Evolutionary conservation across 176 grass and related monocot species (phyloP), one percentile per base, ranked within the genome.

Genomic region (Avena sativa): DNA sequence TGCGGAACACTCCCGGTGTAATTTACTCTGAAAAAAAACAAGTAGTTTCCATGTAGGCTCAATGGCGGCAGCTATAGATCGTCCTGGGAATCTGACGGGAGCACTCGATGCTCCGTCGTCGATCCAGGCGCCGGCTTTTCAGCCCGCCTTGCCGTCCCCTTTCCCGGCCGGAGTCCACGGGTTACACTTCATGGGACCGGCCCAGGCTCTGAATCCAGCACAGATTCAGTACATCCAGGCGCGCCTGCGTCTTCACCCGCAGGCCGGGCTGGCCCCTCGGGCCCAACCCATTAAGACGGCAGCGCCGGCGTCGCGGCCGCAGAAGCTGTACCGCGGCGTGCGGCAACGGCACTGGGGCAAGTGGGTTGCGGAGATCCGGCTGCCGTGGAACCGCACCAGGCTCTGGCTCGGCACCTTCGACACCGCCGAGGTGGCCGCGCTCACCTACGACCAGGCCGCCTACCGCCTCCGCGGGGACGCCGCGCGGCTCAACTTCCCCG

Each of bases 311-410:
- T 8, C 46, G 46, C 46, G 46, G 46, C 46, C 46, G 0, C 85
- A 92, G 25, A 98, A 98, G 87, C 81, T 98, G 43, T 98, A 95
- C 82, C 93, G 96, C 51, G 96, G 96, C 7, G 96, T 98, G 82
- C 69, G 96, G 74, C 93, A 98, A 87, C 79, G 96, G 52, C 93
- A 98, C 90, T 98, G 96, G 96, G 93, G 40, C 40, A 38, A 38
- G 89, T 98, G 96, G 96, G 96, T 98, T 19, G 93, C 96, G 1
- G 93, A 98, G 80, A 98, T 98, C 79, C 92, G 93, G 58, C 80
- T 98, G 57, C 96, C 97, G 11, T 94, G 85, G 91, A 98, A 84
- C 94, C 93, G 25, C 14, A 69, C 65, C 30, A 69, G 90, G 88
- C 79, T 83, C 82, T 93, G 91, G 94, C 91, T 93, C 76, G 91